Percentiles rank a stretch among this genome's conserved stretches.
phyloP scores from a whole-genome alignment of 352 stramenopile genomes.

The Phytopythium montanum region DNA sequence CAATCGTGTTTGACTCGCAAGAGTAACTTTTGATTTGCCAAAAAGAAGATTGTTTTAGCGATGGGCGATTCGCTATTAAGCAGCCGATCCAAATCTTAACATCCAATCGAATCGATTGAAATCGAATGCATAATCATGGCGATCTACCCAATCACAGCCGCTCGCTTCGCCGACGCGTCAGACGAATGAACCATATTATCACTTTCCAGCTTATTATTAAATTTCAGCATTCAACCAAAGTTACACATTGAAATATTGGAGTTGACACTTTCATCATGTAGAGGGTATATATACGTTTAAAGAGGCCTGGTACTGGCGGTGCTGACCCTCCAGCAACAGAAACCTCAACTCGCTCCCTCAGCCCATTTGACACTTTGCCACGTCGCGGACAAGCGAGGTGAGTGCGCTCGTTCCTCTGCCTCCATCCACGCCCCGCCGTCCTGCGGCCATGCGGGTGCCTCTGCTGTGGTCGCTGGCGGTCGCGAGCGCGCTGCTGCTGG shows the following conservation, averaged over 20 bases:
- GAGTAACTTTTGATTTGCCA: no score
- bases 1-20: not conserved
- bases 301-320: no score
- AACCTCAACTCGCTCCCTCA: not conserved
- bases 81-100: no score
- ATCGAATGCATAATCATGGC: not conserved
- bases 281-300: no score
- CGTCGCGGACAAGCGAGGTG: not conserved
- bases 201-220: no score
- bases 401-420: not conserved
- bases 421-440: not conserved
- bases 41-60: no score
- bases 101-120: not conserved
- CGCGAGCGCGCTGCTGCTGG: slow-evolving; percentile 1
- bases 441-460: not conserved
- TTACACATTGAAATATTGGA: no score
- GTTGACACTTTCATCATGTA: no score
- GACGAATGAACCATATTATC: not conserved
- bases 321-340: not conserved
- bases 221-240: no score
- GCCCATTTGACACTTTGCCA: slow-evolving; percentile 1
- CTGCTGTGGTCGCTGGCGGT: not conserved
- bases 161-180: not conserved
- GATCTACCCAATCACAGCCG: not conserved
- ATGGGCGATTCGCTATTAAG: no score